Percentiles rank a stretch among this genome's conserved stretches.
Evolutionary conservation across 2,329 filamentous ascomycete genomes (phyloP).

Genomic region (Fusarium luffae): DNA sequence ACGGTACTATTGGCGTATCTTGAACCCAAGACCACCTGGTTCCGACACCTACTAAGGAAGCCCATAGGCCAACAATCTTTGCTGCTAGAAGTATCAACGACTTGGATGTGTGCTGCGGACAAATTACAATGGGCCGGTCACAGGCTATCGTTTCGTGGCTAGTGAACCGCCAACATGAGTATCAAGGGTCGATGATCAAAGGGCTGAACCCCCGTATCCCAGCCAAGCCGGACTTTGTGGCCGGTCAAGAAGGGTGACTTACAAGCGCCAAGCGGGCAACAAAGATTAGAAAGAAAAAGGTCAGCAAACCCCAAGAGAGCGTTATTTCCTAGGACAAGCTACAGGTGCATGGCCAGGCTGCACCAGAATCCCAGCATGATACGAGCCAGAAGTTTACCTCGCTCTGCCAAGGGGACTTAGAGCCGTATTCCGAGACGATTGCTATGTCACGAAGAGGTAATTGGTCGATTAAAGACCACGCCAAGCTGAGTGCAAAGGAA

Average conservation of each 20-base stretch:
- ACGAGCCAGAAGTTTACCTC: conserved; percentile 15
- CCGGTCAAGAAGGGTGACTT: conserved; percentile 9
- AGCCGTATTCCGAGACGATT: conserved; percentile 34
- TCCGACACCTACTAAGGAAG: background rate
- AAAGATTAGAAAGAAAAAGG: conserved; percentile 3
- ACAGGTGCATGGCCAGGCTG: conserved; percentile 8
- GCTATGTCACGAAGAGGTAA: background rate
- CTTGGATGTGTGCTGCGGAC: conserved; percentile 7
- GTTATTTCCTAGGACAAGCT: background rate
- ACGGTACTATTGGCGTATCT: conserved; percentile 8
- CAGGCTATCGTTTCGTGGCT: conserved; percentile 25
- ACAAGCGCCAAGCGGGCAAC: conserved; percentile 19
- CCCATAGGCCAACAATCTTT: background rate
- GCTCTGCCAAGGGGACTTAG: conserved; percentile 28
- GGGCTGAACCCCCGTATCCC: conserved; percentile 1
- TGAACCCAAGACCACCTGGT: background rate
- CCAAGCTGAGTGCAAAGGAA: conserved; percentile 21
- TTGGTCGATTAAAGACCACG: conserved; percentile 13
- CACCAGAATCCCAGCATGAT: conserved; percentile 1
- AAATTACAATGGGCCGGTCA: conserved; percentile 18
- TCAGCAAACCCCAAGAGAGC: conserved; percentile 6
- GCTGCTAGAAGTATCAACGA: conserved; percentile 1
- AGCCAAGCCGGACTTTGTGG: conserved; percentile 24
- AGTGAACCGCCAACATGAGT: conserved; percentile 17
- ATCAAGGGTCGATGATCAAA: conserved; percentile 6